Percentiles rank a stretch among this genome's conserved stretches.
phyloP scores from a whole-genome alignment of 2,329 filamentous ascomycete genomes.

The Leptographium galeiforme region DNA sequence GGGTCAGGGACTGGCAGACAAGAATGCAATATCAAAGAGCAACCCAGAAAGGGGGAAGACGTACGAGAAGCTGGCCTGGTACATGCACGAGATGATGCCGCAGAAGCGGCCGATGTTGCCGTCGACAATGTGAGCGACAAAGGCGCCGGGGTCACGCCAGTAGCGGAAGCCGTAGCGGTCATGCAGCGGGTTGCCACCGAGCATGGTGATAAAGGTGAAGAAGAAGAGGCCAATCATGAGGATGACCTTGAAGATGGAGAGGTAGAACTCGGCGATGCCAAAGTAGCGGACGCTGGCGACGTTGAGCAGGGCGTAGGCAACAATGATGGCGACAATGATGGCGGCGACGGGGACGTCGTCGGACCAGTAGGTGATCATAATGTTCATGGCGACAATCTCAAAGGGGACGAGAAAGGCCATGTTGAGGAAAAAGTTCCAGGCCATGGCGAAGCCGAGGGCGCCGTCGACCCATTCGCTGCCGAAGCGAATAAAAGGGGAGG shows the following conservation, averaged over 20 bases:
- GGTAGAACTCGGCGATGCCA: conserved; percentile 31
- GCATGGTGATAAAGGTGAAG: conserved; percentile 30
- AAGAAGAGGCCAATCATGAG: conserved; percentile 19
- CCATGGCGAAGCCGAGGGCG: conserved; percentile 31
- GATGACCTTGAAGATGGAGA: conserved; percentile 26
- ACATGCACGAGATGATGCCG: conserved; percentile 50
- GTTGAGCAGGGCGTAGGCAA: conserved; percentile 20
- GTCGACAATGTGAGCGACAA: conserved; percentile 35
- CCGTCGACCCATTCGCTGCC: conserved; percentile 27
- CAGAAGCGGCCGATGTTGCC: conserved; percentile 45
- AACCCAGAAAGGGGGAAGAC: neutral
- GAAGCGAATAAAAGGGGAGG: conserved; percentile 66
- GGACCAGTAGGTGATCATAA: conserved; percentile 45
- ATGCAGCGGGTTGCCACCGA: conserved; percentile 28
- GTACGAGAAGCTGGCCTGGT: conserved; percentile 42
- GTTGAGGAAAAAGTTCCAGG: conserved; percentile 38
- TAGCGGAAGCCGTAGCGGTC: conserved; percentile 21
- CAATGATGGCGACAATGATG: conserved; percentile 8
- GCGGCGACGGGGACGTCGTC: conserved; percentile 23
- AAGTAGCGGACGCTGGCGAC: conserved; percentile 26
- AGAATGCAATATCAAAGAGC: neutral
- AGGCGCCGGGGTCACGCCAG: conserved; percentile 34
- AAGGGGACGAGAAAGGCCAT: conserved; percentile 30
- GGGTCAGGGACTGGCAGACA: neutral
- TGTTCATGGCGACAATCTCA: conserved; percentile 46